Conservation (phyloP, 257 asterid species). For the Anisodus acutangulus region DNA sequence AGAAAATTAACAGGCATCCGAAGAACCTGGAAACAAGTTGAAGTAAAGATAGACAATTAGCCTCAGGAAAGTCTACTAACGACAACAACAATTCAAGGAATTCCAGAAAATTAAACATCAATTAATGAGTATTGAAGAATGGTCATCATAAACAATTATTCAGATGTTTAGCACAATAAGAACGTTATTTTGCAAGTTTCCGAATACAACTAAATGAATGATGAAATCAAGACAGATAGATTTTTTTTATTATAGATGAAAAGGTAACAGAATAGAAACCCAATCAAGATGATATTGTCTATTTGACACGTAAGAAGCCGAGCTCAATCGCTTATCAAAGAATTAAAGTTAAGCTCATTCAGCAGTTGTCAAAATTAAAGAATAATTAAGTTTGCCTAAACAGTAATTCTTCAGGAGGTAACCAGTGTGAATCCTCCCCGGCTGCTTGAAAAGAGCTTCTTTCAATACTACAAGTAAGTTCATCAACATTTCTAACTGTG, state of each 20-base stretch:
- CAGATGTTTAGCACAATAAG: not conserved
- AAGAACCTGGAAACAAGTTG: conserved; percentile 61
- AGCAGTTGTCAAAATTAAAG: conserved; percentile 4
- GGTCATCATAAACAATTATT: not conserved
- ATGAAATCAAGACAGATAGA: not conserved
- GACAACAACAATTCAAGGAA: not conserved
- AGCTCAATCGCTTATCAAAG: not conserved
- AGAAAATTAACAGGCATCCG: conserved; percentile 72
- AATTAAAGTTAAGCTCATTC: not conserved
- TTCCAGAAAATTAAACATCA: conserved; percentile 15
- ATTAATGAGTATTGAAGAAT: not conserved
- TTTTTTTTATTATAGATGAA: not conserved
- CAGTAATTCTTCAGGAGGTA: not conserved
- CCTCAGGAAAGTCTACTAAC: not conserved
- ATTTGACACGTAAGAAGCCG: not conserved
- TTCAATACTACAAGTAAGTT: conserved; percentile 1
- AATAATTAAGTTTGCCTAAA: not conserved
- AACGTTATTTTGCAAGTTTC: not conserved
- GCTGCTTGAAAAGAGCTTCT: not conserved
- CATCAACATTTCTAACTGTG: conserved; percentile 10
- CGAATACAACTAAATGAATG: not conserved
- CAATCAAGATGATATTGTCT: not conserved
- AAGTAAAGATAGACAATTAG: conserved; percentile 23
- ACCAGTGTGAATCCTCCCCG: not conserved
- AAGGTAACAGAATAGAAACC: not conserved